Conservation (phyloP, 257 asterid species). For the Eucommia ulmoides region DNA sequence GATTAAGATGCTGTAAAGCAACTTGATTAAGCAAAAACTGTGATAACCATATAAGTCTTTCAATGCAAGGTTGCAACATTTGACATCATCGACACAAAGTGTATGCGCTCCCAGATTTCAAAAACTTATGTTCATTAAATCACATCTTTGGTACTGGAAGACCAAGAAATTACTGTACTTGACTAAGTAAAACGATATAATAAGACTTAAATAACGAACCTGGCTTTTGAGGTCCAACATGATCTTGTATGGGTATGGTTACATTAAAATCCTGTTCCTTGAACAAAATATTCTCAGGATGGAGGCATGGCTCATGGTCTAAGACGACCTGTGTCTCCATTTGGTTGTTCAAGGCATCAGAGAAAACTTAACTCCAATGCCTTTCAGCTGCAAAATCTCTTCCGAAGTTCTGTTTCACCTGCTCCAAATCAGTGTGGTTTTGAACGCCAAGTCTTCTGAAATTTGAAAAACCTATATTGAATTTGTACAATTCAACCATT, state of each 20-base stretch:
- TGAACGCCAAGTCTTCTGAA: too few relatives aligned
- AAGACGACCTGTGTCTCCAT: slow-evolving; percentile 57
- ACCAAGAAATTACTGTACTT: too few relatives aligned
- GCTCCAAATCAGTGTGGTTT: too few relatives aligned
- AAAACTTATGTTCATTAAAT: too few relatives aligned
- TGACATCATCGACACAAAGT: slow-evolving; percentile 13
- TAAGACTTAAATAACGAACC: not conserved
- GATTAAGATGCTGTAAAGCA: too few relatives aligned
- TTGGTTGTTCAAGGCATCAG: too few relatives aligned
- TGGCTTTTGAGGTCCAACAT: slow-evolving; percentile 15
- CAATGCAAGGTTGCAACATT: not conserved
- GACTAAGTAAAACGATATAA: not conserved
- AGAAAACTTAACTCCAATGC: too few relatives aligned
- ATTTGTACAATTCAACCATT: too few relatives aligned
- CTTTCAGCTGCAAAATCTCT: too few relatives aligned
- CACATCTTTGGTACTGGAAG: too few relatives aligned
- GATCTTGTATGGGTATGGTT: slow-evolving; percentile 37
- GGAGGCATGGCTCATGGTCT: slow-evolving; percentile 30
- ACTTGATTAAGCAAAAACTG: slow-evolving; percentile 8
- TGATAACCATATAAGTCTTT: not conserved
- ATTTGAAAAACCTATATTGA: too few relatives aligned
- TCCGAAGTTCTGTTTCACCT: too few relatives aligned
- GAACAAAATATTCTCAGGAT: slow-evolving; percentile 30
- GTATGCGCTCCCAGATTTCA: not conserved
- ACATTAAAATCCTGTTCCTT: slow-evolving; percentile 39